phyloP scores from a whole-genome alignment of 2,329 filamentous ascomycete genomes.

The Phaeoacremonium minimum region DNA sequence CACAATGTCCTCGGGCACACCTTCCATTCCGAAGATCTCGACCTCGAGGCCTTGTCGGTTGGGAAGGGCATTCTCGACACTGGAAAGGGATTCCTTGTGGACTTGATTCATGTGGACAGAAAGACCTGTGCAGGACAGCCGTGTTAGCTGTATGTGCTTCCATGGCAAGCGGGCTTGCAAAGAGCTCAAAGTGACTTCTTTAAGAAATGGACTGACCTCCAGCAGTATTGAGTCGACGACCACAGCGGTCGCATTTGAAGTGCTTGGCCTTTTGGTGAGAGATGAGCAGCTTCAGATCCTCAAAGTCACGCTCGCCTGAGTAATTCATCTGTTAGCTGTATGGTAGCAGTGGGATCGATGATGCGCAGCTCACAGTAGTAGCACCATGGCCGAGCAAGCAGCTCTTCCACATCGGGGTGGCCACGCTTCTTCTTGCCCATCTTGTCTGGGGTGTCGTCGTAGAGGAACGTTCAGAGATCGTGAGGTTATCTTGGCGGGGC shows the following conservation, averaged over 20 bases:
- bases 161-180: background rate
- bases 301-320: constrained; percentile 85
- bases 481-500: no score
- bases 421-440: constrained; percentile 92
- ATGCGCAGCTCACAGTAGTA: constrained; percentile 71
- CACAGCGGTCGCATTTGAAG: constrained; percentile 93
- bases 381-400: constrained; percentile 87
- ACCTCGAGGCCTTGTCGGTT: constrained; percentile 82
- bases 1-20: constrained; percentile 81
- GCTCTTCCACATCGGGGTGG: constrained; percentile 81
- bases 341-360: background rate
- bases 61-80: constrained; percentile 87
- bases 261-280: constrained; percentile 99
- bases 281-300: constrained; percentile 93
- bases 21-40: constrained; percentile 98
- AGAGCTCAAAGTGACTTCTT: background rate
- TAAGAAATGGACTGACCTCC: constrained; percentile 67
- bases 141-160: no score
- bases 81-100: constrained; percentile 85
- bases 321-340: constrained; percentile 14
- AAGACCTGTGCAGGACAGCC: constrained; percentile 60
- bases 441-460: no score
- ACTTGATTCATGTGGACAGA: constrained; percentile 98
- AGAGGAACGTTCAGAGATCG: no score
- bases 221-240: constrained; percentile 83